These are phyloP conservation scores for Fusarium pilosicola DNA, from an alignment of 2,329 filamentous ascomycete species.

Conservation along the genomic window DNA sequence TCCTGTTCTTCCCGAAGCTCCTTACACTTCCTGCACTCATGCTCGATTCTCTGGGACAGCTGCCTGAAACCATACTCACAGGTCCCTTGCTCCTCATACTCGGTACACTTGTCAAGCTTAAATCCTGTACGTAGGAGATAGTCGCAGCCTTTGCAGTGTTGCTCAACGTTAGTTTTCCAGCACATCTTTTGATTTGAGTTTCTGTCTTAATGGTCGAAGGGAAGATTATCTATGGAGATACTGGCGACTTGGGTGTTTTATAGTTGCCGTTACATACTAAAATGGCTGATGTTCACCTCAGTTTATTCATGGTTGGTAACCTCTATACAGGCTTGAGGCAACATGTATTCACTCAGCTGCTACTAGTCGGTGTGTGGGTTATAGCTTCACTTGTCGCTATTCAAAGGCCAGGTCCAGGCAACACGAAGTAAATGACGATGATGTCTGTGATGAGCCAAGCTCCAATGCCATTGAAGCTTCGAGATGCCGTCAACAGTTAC, in stretches of 20 bases:
- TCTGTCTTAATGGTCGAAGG: too few species aligned
- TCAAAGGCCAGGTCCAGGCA: too few species aligned
- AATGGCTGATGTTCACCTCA: not conserved
- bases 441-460: too few species aligned
- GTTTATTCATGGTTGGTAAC: not conserved
- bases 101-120: not conserved
- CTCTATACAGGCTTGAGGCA: not conserved
- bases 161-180: not conserved
- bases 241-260: not conserved
- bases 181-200: not conserved
- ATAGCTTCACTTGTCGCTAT: too few species aligned
- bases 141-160: not conserved
- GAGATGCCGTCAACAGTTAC: too few species aligned
- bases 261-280: not conserved
- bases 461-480: too few species aligned
- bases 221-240: rapidly evolving
- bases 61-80: not conserved
- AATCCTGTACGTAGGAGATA: not conserved
- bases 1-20: not conserved
- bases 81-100: too few species aligned
- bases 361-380: too few species aligned
- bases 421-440: too few species aligned
- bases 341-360: not conserved
- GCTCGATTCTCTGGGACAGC: not conserved
- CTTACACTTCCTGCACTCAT: not conserved